Evolutionary conservation across 176 grass and related monocot genomes (phyloP), one percentile per base, ranked within the genome.

Genomic region (Triticum dicoccoides): DNA sequence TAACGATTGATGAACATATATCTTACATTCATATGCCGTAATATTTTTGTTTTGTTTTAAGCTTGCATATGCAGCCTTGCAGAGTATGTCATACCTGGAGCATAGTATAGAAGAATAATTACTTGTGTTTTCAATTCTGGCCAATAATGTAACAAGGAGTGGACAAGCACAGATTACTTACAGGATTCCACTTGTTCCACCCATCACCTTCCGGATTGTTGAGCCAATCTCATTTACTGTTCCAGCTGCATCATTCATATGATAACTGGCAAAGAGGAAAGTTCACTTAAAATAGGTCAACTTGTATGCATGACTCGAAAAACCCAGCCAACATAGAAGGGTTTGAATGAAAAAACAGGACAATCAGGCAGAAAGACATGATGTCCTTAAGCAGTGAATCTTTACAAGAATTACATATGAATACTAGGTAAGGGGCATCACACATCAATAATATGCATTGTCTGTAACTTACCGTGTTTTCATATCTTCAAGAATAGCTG

Each of bases 161-260:
- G 17, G 9, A 45, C 39, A 75, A 77, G 15, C 47, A 52, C 73
- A 68, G 8, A 83, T 34, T 76, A 65, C 87, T 61, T 94, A 99
- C 97, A 99, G 89, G 73, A 99, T 99, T 70, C 97, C 97, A 94
- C 97, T 99, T 76, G 97, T 99, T 91, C 97, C 97, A 73, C 97
- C 97, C 97, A 99, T 99, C 85, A 97, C 92, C 73, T 87, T 90
- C 80, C 94, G 85, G 58, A 99, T 78, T 59, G 97, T 94, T 82
- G 78, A 78, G 37, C 92, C 97, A 9, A 99, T 97, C 88, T 99
- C 94, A 87, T 99, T 94, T 77, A 99, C 85, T 85, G 90, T 94
- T 84, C 93, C 94, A 77, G 97, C 92, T 88, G 92, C 97, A 91
- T 99, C 94, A 90, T 99, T 93, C 89, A 99, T 78, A 68, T 90